Evolutionary conservation across 1,139 yeast genomes (phyloP), one percentile per base, ranked within the genome.

Genomic region (Diutina pseudorugosa): DNA sequence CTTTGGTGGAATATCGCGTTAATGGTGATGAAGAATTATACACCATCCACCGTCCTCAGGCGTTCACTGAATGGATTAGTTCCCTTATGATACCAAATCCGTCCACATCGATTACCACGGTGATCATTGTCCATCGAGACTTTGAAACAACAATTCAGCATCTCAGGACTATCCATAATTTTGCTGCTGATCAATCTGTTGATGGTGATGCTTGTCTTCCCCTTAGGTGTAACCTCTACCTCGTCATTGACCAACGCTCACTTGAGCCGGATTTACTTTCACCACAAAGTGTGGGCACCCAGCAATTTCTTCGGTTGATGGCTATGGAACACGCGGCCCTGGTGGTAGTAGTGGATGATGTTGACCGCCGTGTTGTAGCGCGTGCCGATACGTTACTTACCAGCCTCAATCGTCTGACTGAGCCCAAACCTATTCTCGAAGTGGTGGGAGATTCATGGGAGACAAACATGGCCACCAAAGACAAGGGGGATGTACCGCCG

Each of bases 231-330:
- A 18, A 27, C 14, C 18, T 45, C 9, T 27, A n/a, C n/a, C 14
- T 45, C 7, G 40, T 27, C 19, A 18, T 45, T 8, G 41, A 27
- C 12, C 49, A 45, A 16, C n/a, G 16, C 3, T 8, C 5, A 27
- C 40, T 45, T 7, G 49, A 45, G n/a, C 49, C 49, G 20, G 49
- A 45, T 27, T 8, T 45, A 6, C 16, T 45, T 16, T n/a, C 49
- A 3, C 21, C 36, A 6, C 14, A 45, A 27, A 23, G n/a, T 7
- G 27, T 45, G 14, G 11, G 16, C 14, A n/a, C 27, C 7, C 49
- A 45, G 18, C 49, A 45, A 14, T 27, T 11, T 9, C 14, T 27
- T 2, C 36, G 49, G 3, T 14, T 45, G 6, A 45, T 45, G 20
- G 27, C 49, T 4, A 27, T 45, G 49, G 21, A 8, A 8, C 49